Evolutionary conservation across 2,329 filamentous ascomycete species (phyloP), one percentile per base, ranked within the genome.

Genomic region (Paecilomyces sp.): DNA sequence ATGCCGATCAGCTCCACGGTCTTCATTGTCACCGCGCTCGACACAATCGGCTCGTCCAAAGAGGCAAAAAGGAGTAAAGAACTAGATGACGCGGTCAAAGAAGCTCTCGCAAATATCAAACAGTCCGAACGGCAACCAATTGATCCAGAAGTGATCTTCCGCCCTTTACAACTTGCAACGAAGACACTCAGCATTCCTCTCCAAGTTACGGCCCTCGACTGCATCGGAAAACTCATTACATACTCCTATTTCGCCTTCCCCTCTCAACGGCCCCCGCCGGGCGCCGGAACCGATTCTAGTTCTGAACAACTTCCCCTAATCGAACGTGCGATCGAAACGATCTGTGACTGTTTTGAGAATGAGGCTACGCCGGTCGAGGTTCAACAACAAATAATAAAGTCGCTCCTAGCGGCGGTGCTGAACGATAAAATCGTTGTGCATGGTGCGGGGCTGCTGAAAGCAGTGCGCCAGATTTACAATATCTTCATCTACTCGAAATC

Each of bases 391-490:
- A 99, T 99, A 67, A 91, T 99, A 74, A 97, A 99, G 78, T 97
- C 94, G 1, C 81, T 99, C 61, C 81, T 99, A 61, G 92, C 94
- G 13, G 95, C 95, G 13, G 94, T 99, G 13, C 80, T 99, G 64
- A 97, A 97, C 72, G 94, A 99, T 79, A 99, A 97, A 79, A 96
- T 97, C 65, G 92, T 99, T 52, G 95, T 99, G 1, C 94, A 99
- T 74, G 94, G 94, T 61, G 93, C 94, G 41, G 95, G 94, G 64
- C 83, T 99, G 63, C 82, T 99, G 65, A 99, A 99, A 79, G 93
- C 94, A 58, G 92, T 99, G 65, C 89, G 94, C 67, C 91, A 97
- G 75, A 96, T 97, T 60, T 99, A 99, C 81, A 99, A 99, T 79
- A 95, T 99, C 67, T 99, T 99, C 75, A 82, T 99, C 61, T 85